Conservation (phyloP, 805 yeast genomes). For the Citeromyces matritensis region DNA sequence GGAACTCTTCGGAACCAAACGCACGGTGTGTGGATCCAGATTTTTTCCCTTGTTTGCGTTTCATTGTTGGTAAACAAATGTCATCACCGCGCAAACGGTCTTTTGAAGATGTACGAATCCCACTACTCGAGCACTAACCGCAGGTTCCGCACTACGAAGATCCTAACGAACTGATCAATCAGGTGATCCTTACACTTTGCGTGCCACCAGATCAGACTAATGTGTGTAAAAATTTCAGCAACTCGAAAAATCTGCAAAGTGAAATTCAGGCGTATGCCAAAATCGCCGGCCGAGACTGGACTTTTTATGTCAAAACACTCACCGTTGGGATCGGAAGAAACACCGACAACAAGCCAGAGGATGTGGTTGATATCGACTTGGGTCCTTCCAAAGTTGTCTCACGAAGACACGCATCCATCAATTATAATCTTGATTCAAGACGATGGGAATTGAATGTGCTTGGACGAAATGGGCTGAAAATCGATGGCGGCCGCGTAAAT, state of each 20-base stretch:
- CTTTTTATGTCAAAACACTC: constrained; percentile 76
- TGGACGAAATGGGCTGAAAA: constrained; percentile 90
- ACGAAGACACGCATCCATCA: constrained; percentile 76
- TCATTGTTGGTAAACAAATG: not conserved
- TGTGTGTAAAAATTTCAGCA: constrained; percentile 61
- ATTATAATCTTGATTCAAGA: constrained; percentile 58
- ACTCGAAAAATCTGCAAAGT: constrained; percentile 48
- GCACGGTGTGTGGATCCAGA: too few species aligned
- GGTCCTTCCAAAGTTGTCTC: constrained; percentile 98
- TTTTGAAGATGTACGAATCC: not conserved
- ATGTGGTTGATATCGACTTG: constrained; percentile 62
- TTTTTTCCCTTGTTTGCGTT: too few species aligned
- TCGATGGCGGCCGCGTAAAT: constrained; percentile 50
- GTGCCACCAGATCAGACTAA: constrained; percentile 64
- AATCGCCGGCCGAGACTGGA: constrained; percentile 88
- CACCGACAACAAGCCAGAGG: constrained; percentile 23
- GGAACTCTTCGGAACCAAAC: too few species aligned
- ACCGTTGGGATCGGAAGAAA: constrained; percentile 77
- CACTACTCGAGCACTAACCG: too few species aligned
- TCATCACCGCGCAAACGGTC: constrained; percentile 1
- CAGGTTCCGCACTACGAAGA: constrained; percentile 24
- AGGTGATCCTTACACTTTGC: constrained; percentile 55
- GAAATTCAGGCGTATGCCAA: constrained; percentile 98
- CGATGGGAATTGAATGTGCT: constrained; percentile 74
- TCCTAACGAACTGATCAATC: constrained; percentile 52